Evolutionary conservation across 106 monocot genomes (phyloP).

Genomic region (Cymbidium sinense): DNA sequence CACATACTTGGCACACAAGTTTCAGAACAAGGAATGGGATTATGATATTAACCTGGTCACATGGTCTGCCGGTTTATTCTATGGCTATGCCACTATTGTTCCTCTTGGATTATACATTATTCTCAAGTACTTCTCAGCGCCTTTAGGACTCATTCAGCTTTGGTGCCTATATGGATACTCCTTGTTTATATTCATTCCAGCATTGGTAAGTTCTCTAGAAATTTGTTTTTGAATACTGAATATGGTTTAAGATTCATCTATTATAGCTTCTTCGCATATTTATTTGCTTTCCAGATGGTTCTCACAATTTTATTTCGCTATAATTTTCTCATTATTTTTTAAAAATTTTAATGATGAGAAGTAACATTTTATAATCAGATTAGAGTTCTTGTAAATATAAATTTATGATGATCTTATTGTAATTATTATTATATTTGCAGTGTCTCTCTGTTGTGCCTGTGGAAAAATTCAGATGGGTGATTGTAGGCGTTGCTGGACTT

Average conservation of each 20-base stretch:
- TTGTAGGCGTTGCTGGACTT: slow-evolving; percentile 87
- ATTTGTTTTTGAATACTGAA: not conserved
- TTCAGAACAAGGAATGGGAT: slow-evolving; percentile 84
- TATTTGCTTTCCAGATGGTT: too few relatives aligned
- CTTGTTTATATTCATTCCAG: slow-evolving; percentile 83
- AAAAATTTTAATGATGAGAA: too few relatives aligned
- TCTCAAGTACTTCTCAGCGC: slow-evolving; percentile 91
- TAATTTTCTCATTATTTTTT: too few relatives aligned
- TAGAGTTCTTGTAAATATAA: too few relatives aligned
- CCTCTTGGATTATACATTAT: slow-evolving; percentile 72
- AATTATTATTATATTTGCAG: slow-evolving; percentile 21
- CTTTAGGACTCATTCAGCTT: slow-evolving; percentile 75
- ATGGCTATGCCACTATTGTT: slow-evolving; percentile 77
- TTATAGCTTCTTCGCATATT: too few relatives aligned
- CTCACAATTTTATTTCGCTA: too few relatives aligned
- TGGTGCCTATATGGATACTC: slow-evolving; percentile 94
- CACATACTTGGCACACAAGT: slow-evolving; percentile 85
- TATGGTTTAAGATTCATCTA: not conserved
- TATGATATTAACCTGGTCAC: slow-evolving; percentile 88
- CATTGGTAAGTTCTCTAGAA: slow-evolving; percentile 46
- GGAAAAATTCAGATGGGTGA: slow-evolving; percentile 90
- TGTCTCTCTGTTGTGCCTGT: slow-evolving; percentile 77
- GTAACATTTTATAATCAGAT: too few relatives aligned
- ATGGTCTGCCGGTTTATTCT: slow-evolving; percentile 93
- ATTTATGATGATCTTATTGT: too few relatives aligned